Percentiles rank a stretch among this genome's conserved stretches.
These are phyloP conservation scores for Fusarium succisae DNA, from an alignment of 2,329 filamentous ascomycete species.

Conservation along the genomic window DNA sequence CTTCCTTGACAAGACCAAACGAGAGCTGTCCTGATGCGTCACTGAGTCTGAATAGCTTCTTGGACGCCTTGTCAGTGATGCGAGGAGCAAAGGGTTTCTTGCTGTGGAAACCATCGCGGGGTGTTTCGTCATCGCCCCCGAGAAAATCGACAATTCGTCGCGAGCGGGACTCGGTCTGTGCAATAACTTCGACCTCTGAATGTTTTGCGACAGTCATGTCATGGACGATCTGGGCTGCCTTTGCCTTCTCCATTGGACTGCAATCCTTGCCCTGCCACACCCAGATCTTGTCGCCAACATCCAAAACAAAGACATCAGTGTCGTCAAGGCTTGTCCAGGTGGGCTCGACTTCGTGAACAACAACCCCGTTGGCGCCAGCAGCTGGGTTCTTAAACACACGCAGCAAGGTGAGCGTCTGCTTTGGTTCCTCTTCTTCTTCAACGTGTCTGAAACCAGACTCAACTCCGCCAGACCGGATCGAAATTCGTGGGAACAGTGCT, in stretches of 20 bases:
- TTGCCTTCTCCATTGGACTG: conserved; percentile 75
- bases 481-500: conserved; percentile 66
- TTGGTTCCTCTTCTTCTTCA: conserved; percentile 54
- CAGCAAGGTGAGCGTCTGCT: conserved; percentile 62
- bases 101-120: conserved; percentile 52
- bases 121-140: conserved; percentile 56
- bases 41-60: conserved; percentile 69
- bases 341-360: conserved; percentile 72
- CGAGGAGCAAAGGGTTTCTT: conserved; percentile 51
- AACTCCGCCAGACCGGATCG: conserved; percentile 69
- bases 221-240: conserved; percentile 73
- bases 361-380: conserved; percentile 56
- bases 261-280: conserved; percentile 74
- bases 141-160: conserved; percentile 65
- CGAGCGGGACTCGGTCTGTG: conserved; percentile 67
- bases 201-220: conserved; percentile 72
- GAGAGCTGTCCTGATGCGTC: conserved; percentile 66
- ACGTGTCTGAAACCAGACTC: conserved; percentile 71
- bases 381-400: conserved; percentile 70
- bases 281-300: conserved; percentile 71
- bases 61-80: conserved; percentile 34
- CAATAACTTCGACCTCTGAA: conserved; percentile 71
- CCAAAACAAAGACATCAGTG: conserved; percentile 72
- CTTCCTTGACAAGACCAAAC: conserved; percentile 69
- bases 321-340: conserved; percentile 71